Evolutionary conservation across 1,284 basidiomycete species (phyloP), one percentile per base, ranked within the genome.

Genomic region (Cutaneotrichosporon mucoides): DNA sequence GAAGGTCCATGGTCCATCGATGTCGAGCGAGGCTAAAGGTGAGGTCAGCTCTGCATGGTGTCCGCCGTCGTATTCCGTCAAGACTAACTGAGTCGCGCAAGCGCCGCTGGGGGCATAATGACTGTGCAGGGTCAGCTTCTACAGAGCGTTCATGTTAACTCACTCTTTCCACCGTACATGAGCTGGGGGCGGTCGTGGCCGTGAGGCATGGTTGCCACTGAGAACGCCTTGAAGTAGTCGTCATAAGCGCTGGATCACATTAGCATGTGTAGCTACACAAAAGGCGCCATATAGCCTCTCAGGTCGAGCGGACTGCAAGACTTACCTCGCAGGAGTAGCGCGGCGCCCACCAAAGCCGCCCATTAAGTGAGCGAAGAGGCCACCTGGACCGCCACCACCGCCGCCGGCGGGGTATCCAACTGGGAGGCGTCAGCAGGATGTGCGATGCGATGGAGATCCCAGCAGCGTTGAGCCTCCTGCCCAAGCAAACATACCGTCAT

Each of bases 1-100:
- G 78, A 99, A 99, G 80, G 90, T 92, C 92, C 94, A 98, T 0
- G 96, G 96, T 0, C 85, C 85, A 64, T 92, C 89, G 54, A 99
- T 84, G 73, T 99, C 95, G 56, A 98, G 84, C 47, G 85, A 84
- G 0, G 93, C 82, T 83, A 66, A 24, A 24, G 6, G 36, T 11
- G 49, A 41, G 8, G 38, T 53, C 16, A 60, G 54, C 8, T 37
- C 24, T 24, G 24, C 24, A 24, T 24, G 24, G 34, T 59, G 24
- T 6, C 11, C 34, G 38, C 6, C 13, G 33, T 16, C 33, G n/a
- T 10, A 35, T 37, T 49, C 36, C n/a, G 37, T n/a, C 11, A 6
- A 8, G 12, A 77, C 82, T 68, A 56, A 83, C 83, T 91, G 15
- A 99, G 82, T 65, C 87, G 87, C 2, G 93, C 92, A 1, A 99